Conservation (phyloP, 2,329 filamentous ascomycete genomes). For the Calonectria montana region DNA sequence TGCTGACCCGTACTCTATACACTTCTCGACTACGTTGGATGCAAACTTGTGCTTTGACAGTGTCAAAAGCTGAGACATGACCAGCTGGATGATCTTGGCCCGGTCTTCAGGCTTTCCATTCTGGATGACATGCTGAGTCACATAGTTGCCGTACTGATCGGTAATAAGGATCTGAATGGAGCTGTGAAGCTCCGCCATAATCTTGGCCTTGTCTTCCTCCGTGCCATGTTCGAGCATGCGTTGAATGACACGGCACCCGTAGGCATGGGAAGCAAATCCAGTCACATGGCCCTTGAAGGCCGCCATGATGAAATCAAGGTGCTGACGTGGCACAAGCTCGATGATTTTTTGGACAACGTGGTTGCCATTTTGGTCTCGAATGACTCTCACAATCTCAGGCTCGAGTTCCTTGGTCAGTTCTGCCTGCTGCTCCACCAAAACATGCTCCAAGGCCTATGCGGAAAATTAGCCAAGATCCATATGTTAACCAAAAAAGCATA, state of each 20-base stretch:
- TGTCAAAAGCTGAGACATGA: constrained; percentile 76
- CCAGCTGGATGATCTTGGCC: constrained; percentile 76
- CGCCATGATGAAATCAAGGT: constrained; percentile 87
- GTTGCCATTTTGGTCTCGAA: constrained; percentile 92
- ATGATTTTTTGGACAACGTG: constrained; percentile 97
- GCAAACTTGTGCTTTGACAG: constrained; percentile 97
- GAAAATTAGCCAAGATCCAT: constrained; percentile 36
- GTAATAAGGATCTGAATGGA: constrained; percentile 79
- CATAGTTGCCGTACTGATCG: constrained; percentile 96
- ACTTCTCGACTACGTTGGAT: constrained; percentile 97
- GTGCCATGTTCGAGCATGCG: constrained; percentile 88
- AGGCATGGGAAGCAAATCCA: constrained; percentile 80
- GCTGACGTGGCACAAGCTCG: constrained; percentile 78
- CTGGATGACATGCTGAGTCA: constrained; percentile 90
- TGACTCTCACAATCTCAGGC: constrained; percentile 78
- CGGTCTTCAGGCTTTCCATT: constrained; percentile 81
- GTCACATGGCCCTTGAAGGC: constrained; percentile 82
- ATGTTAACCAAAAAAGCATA: neutral
- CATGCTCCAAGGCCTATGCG: constrained; percentile 83
- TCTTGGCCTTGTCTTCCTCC: constrained; percentile 74
- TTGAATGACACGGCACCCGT: constrained; percentile 94
- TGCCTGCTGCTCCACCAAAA: constrained; percentile 91
- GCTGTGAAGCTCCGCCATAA: constrained; percentile 83
- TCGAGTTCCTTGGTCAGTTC: constrained; percentile 86
- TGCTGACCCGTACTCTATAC: constrained; percentile 77